These are phyloP conservation scores for Cryphonectria japonica DNA, from an alignment of 2,329 filamentous ascomycete genomes.

Conservation along the genomic window DNA sequence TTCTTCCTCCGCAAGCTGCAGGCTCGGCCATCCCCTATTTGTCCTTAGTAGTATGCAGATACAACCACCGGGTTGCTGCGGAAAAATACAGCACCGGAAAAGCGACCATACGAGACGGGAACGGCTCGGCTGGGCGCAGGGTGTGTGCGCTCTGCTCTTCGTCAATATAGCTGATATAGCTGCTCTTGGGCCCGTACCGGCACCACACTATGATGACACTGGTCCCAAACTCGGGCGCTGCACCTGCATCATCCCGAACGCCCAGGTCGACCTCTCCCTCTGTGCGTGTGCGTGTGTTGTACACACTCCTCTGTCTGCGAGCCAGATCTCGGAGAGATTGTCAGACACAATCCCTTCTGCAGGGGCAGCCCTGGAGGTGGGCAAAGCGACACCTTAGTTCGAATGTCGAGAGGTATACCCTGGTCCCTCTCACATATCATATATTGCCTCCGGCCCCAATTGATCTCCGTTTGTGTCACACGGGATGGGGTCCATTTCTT, in stretches of 20 bases:
- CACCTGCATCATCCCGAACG: not conserved
- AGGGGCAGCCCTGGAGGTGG: constrained; percentile 10
- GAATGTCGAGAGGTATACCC: constrained; percentile 8
- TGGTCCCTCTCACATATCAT: constrained; percentile 12
- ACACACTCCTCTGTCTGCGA: constrained; percentile 1
- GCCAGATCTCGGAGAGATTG: constrained; percentile 20
- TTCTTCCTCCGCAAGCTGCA: constrained; percentile 4
- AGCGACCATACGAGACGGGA: not conserved
- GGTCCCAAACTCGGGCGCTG: constrained; percentile 13
- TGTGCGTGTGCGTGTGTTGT: not conserved
- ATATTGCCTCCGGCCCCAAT: constrained; percentile 21
- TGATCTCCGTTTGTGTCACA: constrained; percentile 20
- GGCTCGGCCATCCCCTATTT: not conserved
- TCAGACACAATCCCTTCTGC: constrained; percentile 24
- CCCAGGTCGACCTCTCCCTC: not conserved
- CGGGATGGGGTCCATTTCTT: constrained; percentile 16
- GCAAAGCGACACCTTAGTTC: constrained; percentile 15
- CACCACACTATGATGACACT: constrained; percentile 18
- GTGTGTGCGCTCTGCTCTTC: constrained; percentile 18
- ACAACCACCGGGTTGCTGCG: not conserved
- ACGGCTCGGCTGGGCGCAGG: constrained; percentile 6
- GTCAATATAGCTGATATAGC: constrained; percentile 15
- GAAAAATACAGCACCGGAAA: not conserved
- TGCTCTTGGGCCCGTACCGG: constrained; percentile 16
- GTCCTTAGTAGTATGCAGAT: not conserved